These are phyloP conservation scores for Mariannaea sp. DNA, from an alignment of 2,329 filamentous ascomycete genomes.

Conservation along the genomic window DNA sequence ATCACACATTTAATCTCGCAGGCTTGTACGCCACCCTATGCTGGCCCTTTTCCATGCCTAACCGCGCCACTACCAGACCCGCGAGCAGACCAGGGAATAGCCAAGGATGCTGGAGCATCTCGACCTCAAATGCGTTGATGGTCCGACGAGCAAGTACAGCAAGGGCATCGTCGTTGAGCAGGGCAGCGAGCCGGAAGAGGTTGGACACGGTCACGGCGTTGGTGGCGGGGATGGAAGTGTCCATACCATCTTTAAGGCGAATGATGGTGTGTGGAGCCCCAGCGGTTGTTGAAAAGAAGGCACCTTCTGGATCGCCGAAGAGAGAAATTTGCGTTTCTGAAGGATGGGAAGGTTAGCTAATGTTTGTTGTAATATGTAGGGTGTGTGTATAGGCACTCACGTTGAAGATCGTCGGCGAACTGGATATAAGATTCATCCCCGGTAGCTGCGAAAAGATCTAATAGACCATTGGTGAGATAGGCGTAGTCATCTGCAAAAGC, in stretches of 20 bases:
- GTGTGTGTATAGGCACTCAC: conserved; percentile 46
- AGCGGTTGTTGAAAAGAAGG: conserved; percentile 73
- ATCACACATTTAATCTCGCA: conserved; percentile 29
- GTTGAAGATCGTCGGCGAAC: conserved; percentile 82
- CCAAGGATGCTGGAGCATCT: conserved; percentile 92
- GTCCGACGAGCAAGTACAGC: conserved; percentile 71
- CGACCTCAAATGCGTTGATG: conserved; percentile 84
- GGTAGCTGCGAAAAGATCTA: conserved; percentile 84
- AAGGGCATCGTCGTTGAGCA: conserved; percentile 71
- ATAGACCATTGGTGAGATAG: conserved; percentile 79
- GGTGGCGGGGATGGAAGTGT: conserved; percentile 85
- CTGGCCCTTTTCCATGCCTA: conserved; percentile 62
- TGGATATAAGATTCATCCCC: conserved; percentile 75
- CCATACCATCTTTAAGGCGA: conserved; percentile 93
- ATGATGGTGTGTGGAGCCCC: conserved; percentile 74
- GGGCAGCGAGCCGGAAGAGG: conserved; percentile 75
- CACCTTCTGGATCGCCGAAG: conserved; percentile 75
- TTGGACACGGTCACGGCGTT: conserved; percentile 89
- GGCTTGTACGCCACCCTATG: conserved; percentile 35
- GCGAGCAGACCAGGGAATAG: conserved; percentile 83
- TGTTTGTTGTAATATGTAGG: neutral
- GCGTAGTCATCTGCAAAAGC: conserved; percentile 96
- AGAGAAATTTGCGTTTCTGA: conserved; percentile 71
- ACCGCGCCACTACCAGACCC: conserved; percentile 72
- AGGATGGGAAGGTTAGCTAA: conserved; percentile 12